Conservation (phyloP, 2,329 filamentous ascomycete species). For the Trichothecium roseum region DNA sequence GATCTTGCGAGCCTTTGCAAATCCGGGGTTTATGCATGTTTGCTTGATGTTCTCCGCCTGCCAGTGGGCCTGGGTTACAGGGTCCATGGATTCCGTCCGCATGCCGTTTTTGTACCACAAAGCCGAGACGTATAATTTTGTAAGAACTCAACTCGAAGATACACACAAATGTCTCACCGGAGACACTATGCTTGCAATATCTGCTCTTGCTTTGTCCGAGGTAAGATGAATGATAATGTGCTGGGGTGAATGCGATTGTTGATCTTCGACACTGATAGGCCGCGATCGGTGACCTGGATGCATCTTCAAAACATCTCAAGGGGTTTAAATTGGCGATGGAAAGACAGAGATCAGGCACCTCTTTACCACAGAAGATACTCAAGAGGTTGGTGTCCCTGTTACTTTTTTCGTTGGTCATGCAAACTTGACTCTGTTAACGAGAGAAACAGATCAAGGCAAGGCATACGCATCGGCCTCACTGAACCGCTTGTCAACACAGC, state of each 20-base stretch:
- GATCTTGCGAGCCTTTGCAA: slow-evolving; percentile 30
- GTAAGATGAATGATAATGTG: slow-evolving; percentile 13
- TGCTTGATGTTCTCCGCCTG: slow-evolving; percentile 32
- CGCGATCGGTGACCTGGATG: slow-evolving; percentile 30
- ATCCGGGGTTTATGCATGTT: slow-evolving; percentile 34
- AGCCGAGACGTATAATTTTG: slow-evolving; percentile 33
- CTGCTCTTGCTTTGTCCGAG: slow-evolving; percentile 32
- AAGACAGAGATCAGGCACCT: slow-evolving; percentile 6
- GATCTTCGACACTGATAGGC: slow-evolving; percentile 16
- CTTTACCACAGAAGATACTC: slow-evolving; percentile 31
- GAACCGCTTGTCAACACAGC: slow-evolving; percentile 23
- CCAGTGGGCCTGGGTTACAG: slow-evolving; percentile 35
- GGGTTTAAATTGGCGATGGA: slow-evolving; percentile 5
- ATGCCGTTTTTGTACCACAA: slow-evolving; percentile 36
- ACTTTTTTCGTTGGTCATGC: not conserved
- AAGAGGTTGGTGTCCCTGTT: slow-evolving; percentile 22
- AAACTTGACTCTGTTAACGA: slow-evolving; percentile 4
- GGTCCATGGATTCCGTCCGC: slow-evolving; percentile 31
- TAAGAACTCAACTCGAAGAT: slow-evolving; percentile 29
- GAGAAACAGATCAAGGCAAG: too few relatives aligned
- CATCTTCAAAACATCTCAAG: slow-evolving; percentile 28
- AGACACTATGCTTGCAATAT: slow-evolving; percentile 31
- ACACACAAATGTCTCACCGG: slow-evolving; percentile 20
- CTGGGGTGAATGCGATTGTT: too few relatives aligned
- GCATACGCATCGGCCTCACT: too few relatives aligned